Base-by-base conservation (phyloP, 2,329 filamentous ascomycete species). In the Hypoxylon sp. region DNA sequence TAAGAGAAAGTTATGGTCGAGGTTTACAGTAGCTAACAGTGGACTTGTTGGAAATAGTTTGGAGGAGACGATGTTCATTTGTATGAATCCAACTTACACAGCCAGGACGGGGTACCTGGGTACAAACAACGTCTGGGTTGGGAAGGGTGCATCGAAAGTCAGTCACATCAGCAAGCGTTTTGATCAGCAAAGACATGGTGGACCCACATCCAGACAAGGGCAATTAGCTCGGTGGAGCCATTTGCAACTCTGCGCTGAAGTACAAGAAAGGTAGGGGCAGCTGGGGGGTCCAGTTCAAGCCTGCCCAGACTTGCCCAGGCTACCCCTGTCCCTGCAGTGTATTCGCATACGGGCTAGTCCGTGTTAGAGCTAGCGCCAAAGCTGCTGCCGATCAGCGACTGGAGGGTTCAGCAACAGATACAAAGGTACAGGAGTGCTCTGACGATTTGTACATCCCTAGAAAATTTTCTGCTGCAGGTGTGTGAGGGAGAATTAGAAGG, bases 51-150 rank as follows among this genome's bases (percentile, higher is more conserved):
- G 65, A 68, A 69, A 69, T 61, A 60, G 69, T 64, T 62, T 69
- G 72, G 71, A 73, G 72, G 68, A 70, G 68, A 70, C 42, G 71
- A 73, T 69, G 71, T 73, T 73, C 73, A 75, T 75, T 73, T 75
- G 73, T 74, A 74, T 74, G 69, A 73, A 73, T 72, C 68, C 68
- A 61, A 42, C 62, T 65, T 64, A 65, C 70, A 70, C 66, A 71
- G 69, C 63, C 65, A 71, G 66, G 68, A 59, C 49, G 58, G 42
- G 14, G 61, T 71, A 71, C 69, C 20, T 32, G 54, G 64, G 67
- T 71, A 73, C 67, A 65, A 51, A 64, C 16, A 51, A 46, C 49
- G 58, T 59, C 67, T 67, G 46, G 58, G 67, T 69, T 70, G 55
- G 61, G 59, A 68, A 61, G 60, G 53, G 44, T 69, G 63, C 71